phyloP scores from a whole-genome alignment of 371 early-diverging fungal genomes.

The Lichtheimia ornata region DNA sequence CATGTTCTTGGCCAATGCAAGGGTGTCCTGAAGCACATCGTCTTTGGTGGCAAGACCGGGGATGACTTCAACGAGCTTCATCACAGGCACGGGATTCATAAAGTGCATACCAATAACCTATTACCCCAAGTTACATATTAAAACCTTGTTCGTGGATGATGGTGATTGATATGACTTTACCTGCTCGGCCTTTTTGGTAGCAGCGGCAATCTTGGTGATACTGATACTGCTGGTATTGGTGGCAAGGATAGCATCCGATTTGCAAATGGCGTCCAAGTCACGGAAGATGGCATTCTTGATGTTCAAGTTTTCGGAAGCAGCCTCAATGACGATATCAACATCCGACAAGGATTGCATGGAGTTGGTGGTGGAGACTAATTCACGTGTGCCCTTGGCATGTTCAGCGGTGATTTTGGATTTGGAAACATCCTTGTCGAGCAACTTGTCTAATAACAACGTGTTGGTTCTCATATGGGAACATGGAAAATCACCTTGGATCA shows the following conservation, averaged over 20 bases:
- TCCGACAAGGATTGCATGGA: constrained; percentile 57
- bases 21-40: constrained; percentile 72
- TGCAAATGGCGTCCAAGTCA: constrained; percentile 71
- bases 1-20: constrained; percentile 81
- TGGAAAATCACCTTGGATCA: background rate
- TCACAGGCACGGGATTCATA: constrained; percentile 97
- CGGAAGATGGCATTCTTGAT: constrained; percentile 86
- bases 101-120: constrained; percentile 92
- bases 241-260: constrained; percentile 83
- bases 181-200: constrained; percentile 80
- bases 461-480: background rate
- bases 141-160: background rate
- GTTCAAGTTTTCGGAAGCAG: constrained; percentile 90
- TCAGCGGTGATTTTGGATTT: constrained; percentile 86
- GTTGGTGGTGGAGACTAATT: constrained; percentile 68
- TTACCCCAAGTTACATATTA: background rate
- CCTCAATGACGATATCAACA: constrained; percentile 92
- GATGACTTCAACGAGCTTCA: constrained; percentile 97
- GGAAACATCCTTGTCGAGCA: constrained; percentile 87
- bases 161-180: constrained; percentile 17
- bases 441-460: constrained; percentile 58
- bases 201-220: constrained; percentile 87
- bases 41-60: constrained; percentile 86
- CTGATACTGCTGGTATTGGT: constrained; percentile 83
- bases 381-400: constrained; percentile 67